Base-by-base conservation (phyloP, 1,284 basidiomycete genomes). In the Takashimella koratensis region DNA sequence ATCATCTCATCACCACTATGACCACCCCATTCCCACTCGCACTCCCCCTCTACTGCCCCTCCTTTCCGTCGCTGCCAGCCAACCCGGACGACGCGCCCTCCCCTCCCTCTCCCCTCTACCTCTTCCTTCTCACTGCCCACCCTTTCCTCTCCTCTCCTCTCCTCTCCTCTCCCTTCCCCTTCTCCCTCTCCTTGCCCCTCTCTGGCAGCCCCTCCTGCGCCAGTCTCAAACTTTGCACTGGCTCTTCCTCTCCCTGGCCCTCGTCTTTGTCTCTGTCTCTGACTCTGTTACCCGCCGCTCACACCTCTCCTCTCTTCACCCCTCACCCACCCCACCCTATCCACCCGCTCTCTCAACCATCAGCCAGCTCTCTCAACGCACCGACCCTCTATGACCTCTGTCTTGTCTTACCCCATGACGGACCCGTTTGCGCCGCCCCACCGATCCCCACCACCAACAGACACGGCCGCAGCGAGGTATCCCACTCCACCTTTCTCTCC, bases 351-450 rank as follows among this genome's bases (percentile, higher is more conserved):
- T 42, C 51, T 45, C 39, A 43, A 8, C 51, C 16, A 8, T 8
- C 30, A 8, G n/a, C 5, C 45, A 46, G 22, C 26, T 23, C 47
- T 51, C 42, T 36, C 30, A 16, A 36, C 30, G 30, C 30, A 36
- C 30, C 30, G 30, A 36, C 30, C 30, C 10, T 36, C 30, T 22
- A 52, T 55, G 55, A 26, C 60, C 20, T 49, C 54, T 5, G 44
- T 55, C 39, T 43, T 53, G 20, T 53, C 51, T 27, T 54, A 55
- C 47, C 40, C 56, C 40, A 58, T 57, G 55, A 51, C 59, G 22
- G 59, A 60, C 45, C 59, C 56, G 24, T 57, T 57, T 30, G 59
- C 54, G 47, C 51, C 52, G 27, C 51, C 55, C 16, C 36, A 52
- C 26, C 44, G 23, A 6, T 47, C 51, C 46, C 59, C 49, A 51